Conservation (phyloP, 2,329 filamentous ascomycete genomes). For the Penicillium decumbens region DNA sequence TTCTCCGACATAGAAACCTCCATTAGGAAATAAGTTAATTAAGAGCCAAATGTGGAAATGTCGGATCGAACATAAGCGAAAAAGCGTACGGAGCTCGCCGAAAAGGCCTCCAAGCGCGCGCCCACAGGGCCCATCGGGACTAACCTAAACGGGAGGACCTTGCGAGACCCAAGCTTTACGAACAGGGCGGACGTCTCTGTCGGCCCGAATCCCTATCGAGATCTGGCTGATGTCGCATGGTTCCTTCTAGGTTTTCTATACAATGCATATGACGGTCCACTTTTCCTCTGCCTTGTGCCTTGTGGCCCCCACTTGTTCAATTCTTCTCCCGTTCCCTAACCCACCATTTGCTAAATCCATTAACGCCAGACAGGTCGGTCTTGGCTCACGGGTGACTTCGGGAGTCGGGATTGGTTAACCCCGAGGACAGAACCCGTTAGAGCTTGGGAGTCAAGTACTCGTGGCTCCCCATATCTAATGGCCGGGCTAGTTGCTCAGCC, state of each 20-base stretch:
- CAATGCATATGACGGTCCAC: background rate
- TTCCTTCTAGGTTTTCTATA: background rate
- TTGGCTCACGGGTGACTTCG: background rate
- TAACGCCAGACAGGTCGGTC: background rate
- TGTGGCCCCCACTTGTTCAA: constrained; percentile 1
- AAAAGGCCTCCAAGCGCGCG: background rate
- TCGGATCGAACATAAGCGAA: constrained; percentile 1
- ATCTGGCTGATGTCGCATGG: constrained; percentile 3
- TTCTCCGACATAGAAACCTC: background rate
- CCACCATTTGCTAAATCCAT: background rate
- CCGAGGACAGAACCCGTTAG: background rate
- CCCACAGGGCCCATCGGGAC: constrained; percentile 5
- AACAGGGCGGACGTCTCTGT: background rate
- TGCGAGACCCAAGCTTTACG: constrained; percentile 20
- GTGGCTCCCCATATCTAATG: background rate
- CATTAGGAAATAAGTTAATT: background rate
- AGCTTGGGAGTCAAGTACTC: background rate
- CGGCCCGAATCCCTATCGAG: constrained; percentile 16
- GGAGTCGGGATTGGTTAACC: constrained; percentile 6
- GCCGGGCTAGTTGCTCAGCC: background rate
- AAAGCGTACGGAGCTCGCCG: background rate
- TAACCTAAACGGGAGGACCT: constrained; percentile 26
- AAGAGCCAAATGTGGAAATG: background rate
- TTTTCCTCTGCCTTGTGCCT: background rate
- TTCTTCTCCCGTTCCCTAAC: background rate